Base-by-base conservation (phyloP, 108 stramenopile genomes). In the Nannochloropsis salina region DNA sequence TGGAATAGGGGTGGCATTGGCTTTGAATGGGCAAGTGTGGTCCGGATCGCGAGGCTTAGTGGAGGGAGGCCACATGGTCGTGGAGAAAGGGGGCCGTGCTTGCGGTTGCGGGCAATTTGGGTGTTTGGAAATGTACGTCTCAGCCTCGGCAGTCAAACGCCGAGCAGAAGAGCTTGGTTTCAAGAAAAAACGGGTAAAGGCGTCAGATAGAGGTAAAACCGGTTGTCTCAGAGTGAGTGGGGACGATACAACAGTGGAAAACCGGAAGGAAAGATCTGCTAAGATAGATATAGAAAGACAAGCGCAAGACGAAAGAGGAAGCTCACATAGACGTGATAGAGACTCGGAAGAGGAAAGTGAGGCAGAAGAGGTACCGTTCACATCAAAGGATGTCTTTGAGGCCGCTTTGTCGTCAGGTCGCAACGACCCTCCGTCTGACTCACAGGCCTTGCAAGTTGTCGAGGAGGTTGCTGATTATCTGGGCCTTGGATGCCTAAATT, bases 61-160 rank as follows among this genome's bases (percentile, higher is more conserved):
- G 21, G 90, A 91, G 44, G 90, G 90, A 3, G 90, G 90, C 12
- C 90, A 91, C 87, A 91, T 91, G 90, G 89, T 90, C 45, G 85
- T 90, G 21, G 42, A 31, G 42, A 86, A 41, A 10, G 83, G 15
- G 40, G 81, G 41, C 21, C 12, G 31, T 15, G 21, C 18, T 44
- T 91, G 90, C 42, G 87, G 83, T 21, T 91, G 90, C 87, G 90
- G 90, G 4, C 90, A 91, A 40, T 47, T 83, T 20, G 90, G 90
- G 2, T 91, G 90, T 85, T 51, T 91, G 42, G 90, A 91, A 31
- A 44, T 82, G 42, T 90, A 90, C 51, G 89, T 90, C 42, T 91
- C 90, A n/a, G 90, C 90, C 51, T 86, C 79, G 8, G 88, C 88
- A 1, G 84, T 88, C 11, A 84, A 43, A 12, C 31, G 80, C n/a